Evolutionary conservation across 257 asterid genomes (phyloP), one percentile per base, ranked within the genome.

Genomic region (Paraleonurus japonicus): DNA sequence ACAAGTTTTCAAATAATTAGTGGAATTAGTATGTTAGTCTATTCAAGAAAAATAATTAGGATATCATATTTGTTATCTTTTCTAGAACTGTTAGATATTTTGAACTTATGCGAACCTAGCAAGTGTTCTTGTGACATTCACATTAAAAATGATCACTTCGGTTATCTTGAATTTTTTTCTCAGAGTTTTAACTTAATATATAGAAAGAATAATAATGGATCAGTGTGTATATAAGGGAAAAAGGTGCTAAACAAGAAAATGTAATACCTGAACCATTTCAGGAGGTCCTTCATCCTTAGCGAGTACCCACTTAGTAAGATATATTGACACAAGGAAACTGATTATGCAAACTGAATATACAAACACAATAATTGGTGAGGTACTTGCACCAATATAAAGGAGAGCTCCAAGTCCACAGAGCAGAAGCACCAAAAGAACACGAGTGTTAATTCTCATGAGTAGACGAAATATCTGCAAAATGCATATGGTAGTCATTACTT

Each of bases 251-350:
- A 63, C 75, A 70, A 69, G 26, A 61, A 64, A 65, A 67, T 71
- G 43, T 69, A 65, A 54, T 86, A 93, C 99, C 99, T 88, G 83
- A 64, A 75, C 88, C 99, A 95, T 94, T 89, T 94, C 99, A 54
- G 98, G 96, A 47, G 99, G 98, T 17, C 99, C 99, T 81, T 94
- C 99, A 58, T 95, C 99, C 92, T 95, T 95, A 22, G 89, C 43
- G 37, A 95, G 97, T 60, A 92, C 98, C 99, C 98, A 95, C 86
- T 88, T 92, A 4, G 90, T 73, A 28, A 95, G 96, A 79, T 92
- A 89, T 63, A 85, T 76, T n/a, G 99, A 80, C 67, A 87, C 78
- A 57, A 95, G 71, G 78, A 89, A 85, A 81, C 97, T 88, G 84
- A 85, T 64, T 70, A 84, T 87, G 95, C 99, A 95, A 76, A 95